A percentile compares a stretch with the other conserved stretches of the same genome.
phyloP scores from a whole-genome alignment of 2,329 filamentous ascomycete species.

The Onygenales sp. region DNA sequence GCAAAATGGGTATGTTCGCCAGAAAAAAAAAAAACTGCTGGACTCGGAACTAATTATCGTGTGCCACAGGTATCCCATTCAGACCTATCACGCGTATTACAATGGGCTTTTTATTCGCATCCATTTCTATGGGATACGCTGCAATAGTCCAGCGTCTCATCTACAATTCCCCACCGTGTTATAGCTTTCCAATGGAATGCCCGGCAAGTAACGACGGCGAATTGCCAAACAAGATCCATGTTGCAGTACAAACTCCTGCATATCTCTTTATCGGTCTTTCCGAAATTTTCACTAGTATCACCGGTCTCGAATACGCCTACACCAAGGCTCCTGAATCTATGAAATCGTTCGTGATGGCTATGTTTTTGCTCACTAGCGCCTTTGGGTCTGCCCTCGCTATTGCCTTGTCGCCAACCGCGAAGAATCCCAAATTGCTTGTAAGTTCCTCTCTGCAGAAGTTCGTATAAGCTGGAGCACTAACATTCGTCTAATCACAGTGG shows the following conservation, averaged over 20 bases:
- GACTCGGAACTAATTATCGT: neutral
- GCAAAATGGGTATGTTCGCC: slow-evolving; percentile 33
- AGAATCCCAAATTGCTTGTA: slow-evolving; percentile 51
- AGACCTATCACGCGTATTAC: slow-evolving; percentile 69
- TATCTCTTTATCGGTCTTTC: slow-evolving; percentile 38
- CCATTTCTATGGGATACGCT: slow-evolving; percentile 52
- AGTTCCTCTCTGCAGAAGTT: neutral
- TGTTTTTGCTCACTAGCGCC: slow-evolving; percentile 49
- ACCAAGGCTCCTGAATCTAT: slow-evolving; percentile 62
- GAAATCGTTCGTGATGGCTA: slow-evolving; percentile 51
- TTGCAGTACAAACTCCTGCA: slow-evolving; percentile 35
- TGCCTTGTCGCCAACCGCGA: slow-evolving; percentile 50
- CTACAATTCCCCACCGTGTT: slow-evolving; percentile 45
- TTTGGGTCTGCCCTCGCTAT: slow-evolving; percentile 51
- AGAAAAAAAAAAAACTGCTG: neutral
- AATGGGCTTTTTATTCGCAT: slow-evolving; percentile 56
- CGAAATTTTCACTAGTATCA: slow-evolving; percentile 56
- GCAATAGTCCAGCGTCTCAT: slow-evolving; percentile 49
- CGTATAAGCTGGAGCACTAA: neutral
- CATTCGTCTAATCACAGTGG: slow-evolving; percentile 31
- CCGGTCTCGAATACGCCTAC: slow-evolving; percentile 64
- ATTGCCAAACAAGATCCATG: slow-evolving; percentile 31
- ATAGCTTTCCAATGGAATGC: slow-evolving; percentile 27
- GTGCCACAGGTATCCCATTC: slow-evolving; percentile 47
- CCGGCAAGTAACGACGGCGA: slow-evolving; percentile 24